Base-by-base conservation (phyloP, 306 rosid species). In the Cucurbita ficifolia region DNA sequence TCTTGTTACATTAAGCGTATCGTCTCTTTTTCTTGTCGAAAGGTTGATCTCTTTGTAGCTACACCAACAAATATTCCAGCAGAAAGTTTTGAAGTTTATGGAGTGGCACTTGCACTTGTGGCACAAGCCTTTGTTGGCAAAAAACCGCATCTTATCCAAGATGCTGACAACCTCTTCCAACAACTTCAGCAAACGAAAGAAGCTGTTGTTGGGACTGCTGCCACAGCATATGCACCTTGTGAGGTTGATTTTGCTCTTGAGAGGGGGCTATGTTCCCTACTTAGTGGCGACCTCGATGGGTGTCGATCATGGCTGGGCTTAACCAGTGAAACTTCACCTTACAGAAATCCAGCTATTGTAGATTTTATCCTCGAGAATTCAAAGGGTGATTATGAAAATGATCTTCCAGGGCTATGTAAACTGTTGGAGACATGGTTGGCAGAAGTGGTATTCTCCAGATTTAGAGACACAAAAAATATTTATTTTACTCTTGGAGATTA, bases 101-200 rank as follows among this genome's bases (percentile, higher is more conserved):
- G 97, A 73, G 96, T 94, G 76, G 97, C 97, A 46, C 96, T 94
- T 81, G 99, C 99, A 9, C 86, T 94, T 61, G 99, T 94, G 83
- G 92, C 96, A 39, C 91, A 87, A 65, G 97, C 96, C 75, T 85
- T 94, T 78, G 86, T 88, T 70, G 91, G 87, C 76, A 94, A 89
- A 83, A 87, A 91, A 71, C 97, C 96, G 19, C 92, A 91, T 80
- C 99, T 89, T 62, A 85, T 94, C 72, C 92, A 80, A 80, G 99
- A 94, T 78, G 95, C 99, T 53, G 96, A 89, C 81, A 89, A 84
- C 78, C 87, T 94, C 79, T 89, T 91, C 86, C 87, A 87, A 81
- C 93, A 94, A 83, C 99, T 91, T 75, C 97, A 94, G 83, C 99
- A 91, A 80, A 88, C 90, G 14, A 91, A 86, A 78, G 79, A 84